Percentiles rank a stretch among this genome's conserved stretches.
phyloP scores from a whole-genome alignment of 306 rosid species.

The Styphnolobium japonicum region DNA sequence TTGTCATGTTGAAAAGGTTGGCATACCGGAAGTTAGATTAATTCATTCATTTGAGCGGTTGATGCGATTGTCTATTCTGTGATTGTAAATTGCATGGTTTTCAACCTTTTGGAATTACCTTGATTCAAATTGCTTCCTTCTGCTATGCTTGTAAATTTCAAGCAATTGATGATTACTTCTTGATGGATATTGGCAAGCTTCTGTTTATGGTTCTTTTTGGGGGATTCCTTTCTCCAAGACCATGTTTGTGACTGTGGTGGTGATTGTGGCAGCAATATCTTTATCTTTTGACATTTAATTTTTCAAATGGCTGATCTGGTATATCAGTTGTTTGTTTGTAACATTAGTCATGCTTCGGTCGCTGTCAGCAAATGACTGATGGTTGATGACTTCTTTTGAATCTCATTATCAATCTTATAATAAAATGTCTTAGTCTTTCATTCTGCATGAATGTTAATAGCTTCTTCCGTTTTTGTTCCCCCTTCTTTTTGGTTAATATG shows the following conservation, averaged over 20 bases:
- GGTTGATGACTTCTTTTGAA: background rate
- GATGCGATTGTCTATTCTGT: background rate
- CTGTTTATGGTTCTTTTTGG: no score
- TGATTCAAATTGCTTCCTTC: background rate
- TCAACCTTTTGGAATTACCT: background rate
- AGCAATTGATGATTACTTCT: no score
- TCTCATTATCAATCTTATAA: background rate
- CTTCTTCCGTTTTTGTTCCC: background rate
- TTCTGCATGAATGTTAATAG: background rate
- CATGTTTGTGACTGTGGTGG: background rate
- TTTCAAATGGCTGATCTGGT: background rate
- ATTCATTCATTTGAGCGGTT: background rate
- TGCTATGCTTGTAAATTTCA: no score
- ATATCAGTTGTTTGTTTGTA: slow-evolving; percentile 3
- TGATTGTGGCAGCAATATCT: background rate
- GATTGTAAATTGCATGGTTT: background rate
- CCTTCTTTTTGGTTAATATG: background rate
- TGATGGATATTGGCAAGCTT: no score
- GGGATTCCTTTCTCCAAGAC: background rate
- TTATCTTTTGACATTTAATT: background rate
- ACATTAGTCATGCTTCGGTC: slow-evolving; percentile 13
- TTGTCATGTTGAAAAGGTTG: background rate
- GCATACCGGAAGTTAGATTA: background rate
- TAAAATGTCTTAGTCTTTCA: background rate
- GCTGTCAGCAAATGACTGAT: slow-evolving; percentile 8